phyloP scores from a whole-genome alignment of 805 yeast species.

The Saccharomycopsis selenospora region DNA sequence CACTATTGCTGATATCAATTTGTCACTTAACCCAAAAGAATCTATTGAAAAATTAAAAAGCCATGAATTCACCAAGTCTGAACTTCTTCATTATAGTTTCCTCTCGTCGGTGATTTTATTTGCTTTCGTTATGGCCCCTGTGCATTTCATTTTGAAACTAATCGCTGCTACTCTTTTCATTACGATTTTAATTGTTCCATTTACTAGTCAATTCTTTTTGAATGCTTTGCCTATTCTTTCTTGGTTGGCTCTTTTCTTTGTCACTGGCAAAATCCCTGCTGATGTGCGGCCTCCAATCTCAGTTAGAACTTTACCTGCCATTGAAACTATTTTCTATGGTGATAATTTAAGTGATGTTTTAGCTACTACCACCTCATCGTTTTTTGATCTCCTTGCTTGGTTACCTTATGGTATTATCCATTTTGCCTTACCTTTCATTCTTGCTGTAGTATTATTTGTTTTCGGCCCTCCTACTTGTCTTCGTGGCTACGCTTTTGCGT shows the following conservation, averaged over 20 bases:
- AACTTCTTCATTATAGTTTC: conserved; percentile 46
- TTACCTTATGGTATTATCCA: conserved; percentile 89
- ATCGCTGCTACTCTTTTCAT: conserved; percentile 34
- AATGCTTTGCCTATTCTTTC: conserved; percentile 77
- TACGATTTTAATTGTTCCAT: conserved; percentile 53
- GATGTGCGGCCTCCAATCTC: conserved; percentile 79
- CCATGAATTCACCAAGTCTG: conserved; percentile 39
- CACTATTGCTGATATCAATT: conserved; percentile 41
- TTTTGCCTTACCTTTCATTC: conserved; percentile 84
- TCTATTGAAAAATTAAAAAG: conserved; percentile 36
- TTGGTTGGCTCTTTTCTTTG: conserved; percentile 79
- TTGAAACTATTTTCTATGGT: conserved; percentile 88
- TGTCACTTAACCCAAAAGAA: conserved; percentile 39
- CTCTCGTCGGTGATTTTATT: conserved; percentile 45
- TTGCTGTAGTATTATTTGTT: conserved; percentile 67
- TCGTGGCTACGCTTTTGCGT: conserved; percentile 81
- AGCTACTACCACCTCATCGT: conserved; percentile 59
- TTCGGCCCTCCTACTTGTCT: conserved; percentile 89
- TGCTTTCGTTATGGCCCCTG: conserved; percentile 54
- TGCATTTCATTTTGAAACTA: conserved; percentile 35
- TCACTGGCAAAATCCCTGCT: conserved; percentile 66
- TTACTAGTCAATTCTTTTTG: conserved; percentile 76
- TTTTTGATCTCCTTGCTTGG: conserved; percentile 86
- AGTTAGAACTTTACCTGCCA: conserved; percentile 81
- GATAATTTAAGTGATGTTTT: conserved; percentile 80